Evolutionary conservation across 1,284 basidiomycete genomes (phyloP).

Genomic region (Chalciporus sp.): DNA sequence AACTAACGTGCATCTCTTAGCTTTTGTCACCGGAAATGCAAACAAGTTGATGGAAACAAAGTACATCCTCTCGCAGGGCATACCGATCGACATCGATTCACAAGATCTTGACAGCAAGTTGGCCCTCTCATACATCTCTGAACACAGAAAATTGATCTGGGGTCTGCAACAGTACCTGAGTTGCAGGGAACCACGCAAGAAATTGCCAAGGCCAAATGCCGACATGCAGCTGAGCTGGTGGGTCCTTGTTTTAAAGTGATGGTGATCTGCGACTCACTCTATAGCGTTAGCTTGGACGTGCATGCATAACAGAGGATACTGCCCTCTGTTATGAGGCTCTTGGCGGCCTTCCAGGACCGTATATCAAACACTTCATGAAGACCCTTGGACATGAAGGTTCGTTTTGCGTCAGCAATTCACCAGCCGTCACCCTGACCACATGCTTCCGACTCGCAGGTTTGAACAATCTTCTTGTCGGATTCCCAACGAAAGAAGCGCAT

Average conservation of each 20-base stretch:
- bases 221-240: conserved; percentile 81
- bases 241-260: conserved; percentile 17
- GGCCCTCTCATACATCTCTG: conserved; percentile 15
- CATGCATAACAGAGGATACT: conserved; percentile 97
- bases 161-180: conserved; percentile 73
- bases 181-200: conserved; percentile 92
- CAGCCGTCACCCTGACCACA: neutral
- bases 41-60: conserved; percentile 93
- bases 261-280: neutral
- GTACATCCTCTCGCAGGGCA: conserved; percentile 65
- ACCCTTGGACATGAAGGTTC: conserved; percentile 72
- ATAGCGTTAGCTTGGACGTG: conserved; percentile 62
- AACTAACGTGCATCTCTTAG: conserved; percentile 40
- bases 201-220: conserved; percentile 88
- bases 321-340: conserved; percentile 91
- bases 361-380: conserved; percentile 92
- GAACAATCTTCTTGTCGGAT: conserved; percentile 86
- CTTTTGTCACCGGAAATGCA: conserved; percentile 93
- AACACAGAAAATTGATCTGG: neutral
- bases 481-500: conserved; percentile 78
- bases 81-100: conserved; percentile 67
- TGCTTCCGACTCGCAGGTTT: conserved; percentile 58
- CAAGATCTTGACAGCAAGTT: conserved; percentile 68
- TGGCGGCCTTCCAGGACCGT: conserved; percentile 91
- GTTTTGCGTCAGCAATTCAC: conserved; percentile 29